Percentiles rank a stretch among this genome's conserved stretches.
phyloP scores from a whole-genome alignment of 495 filamentous ascomycete species.

The Astrocystis sublimbata region DNA sequence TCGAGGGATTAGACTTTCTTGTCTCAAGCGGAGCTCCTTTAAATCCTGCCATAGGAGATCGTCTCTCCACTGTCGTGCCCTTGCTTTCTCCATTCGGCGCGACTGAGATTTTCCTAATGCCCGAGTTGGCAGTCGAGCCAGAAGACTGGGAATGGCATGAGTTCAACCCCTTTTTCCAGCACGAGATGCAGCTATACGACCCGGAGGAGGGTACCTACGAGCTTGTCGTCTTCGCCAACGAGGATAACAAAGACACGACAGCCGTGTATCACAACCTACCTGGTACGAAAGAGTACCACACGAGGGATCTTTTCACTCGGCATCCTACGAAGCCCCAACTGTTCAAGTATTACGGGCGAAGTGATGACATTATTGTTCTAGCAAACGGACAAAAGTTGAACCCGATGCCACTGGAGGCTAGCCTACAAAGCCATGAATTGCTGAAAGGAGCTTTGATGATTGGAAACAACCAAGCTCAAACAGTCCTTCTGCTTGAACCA shows the following conservation, averaged over 20 bases:
- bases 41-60: constrained; percentile 7
- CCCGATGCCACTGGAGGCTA: constrained; percentile 48
- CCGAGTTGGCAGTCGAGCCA: constrained; percentile 1
- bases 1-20: constrained; percentile 23
- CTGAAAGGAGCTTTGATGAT: constrained; percentile 46
- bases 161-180: constrained; percentile 17
- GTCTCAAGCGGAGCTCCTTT: constrained; percentile 25
- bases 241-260: constrained; percentile 19
- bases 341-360: constrained; percentile 42
- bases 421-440: constrained; percentile 35
- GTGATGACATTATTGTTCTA: constrained; percentile 59
- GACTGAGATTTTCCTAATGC: constrained; percentile 10
- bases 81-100: constrained; percentile 9
- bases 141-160: constrained; percentile 25
- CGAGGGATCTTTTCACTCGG: constrained; percentile 51
- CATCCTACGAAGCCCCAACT: constrained; percentile 48
- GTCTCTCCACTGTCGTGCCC: constrained; percentile 3
- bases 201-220: constrained; percentile 19
- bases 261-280: constrained; percentile 44
- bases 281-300: constrained; percentile 43
- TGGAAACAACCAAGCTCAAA: constrained; percentile 45
- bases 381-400: constrained; percentile 58
- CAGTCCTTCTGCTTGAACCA: constrained; percentile 49
- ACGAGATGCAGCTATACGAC: constrained; percentile 28
- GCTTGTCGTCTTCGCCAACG: constrained; percentile 23